Base-by-base conservation (phyloP, 1,284 basidiomycete genomes). In the Ustilago curta region DNA sequence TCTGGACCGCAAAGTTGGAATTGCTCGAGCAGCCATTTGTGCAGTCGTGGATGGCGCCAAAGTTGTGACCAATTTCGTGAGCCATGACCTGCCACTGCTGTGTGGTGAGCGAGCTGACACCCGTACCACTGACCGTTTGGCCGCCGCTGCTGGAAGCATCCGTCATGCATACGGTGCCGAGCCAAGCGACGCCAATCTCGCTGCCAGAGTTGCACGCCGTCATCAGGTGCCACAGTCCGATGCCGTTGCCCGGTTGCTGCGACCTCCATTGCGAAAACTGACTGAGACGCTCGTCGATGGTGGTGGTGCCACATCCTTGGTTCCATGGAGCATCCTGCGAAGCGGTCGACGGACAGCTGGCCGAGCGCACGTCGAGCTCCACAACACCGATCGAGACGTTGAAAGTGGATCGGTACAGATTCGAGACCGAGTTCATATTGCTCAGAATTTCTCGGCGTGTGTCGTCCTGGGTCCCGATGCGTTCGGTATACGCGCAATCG, bases 151-250 rank as follows among this genome's bases (percentile, higher is more conserved):
- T 88, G 18, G 87, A 85, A 3, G 90, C 84, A 0, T 84, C 85
- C 7, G 76, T 76, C 70, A 73, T 76, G 59, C 82, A 84, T 8
- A 84, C 58, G 23, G 81, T 82, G 21, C 80, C 80, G 11, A 82
- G 62, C 94, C 93, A 96, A 4, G 94, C 94, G 59, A 95, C 93
- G 37, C 93, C 93, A 55, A 95, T 92, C 86, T 95, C 93, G 68
- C 90, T 89, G 42, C 92, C 92, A 6, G 91, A 91, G 16, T 91
- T 90, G 85, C 93, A 94, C 19, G 91, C 91, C 71, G 91, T 94
- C 91, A 95, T 91, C 14, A 97, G 87, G 86, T 95, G 93, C 92
- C 93, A 95, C 27, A 97, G 87, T 1, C 93, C 94, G 18, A 89
- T 89, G 37, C 89, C 88, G 82, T 93, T 92, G 40, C 70, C 85